Base-by-base conservation (phyloP, 2,329 filamentous ascomycete species). In the Fusarium longipes region DNA sequence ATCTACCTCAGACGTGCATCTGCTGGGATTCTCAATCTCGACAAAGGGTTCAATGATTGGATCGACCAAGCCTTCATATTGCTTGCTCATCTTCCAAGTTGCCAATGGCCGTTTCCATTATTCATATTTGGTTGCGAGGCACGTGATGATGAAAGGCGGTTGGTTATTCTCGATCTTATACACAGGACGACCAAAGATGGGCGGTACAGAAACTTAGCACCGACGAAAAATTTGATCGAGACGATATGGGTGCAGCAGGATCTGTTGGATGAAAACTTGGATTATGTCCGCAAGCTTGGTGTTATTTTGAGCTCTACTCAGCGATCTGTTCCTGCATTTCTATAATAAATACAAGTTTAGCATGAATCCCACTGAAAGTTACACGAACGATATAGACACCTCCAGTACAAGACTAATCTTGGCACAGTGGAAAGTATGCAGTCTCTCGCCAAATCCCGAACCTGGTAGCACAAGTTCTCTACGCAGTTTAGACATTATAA, bases 241-340 rank as follows among this genome's bases (percentile, higher is more conserved):
- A 67, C 70, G 0, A 32, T 77, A 4, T 80, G 78, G 78, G 71
- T 74, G 4, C 78, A 80, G 42, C 70, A 77, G 6, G 78, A 80
- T 44, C 65, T 80, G 1, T 57, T 51, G 3, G 4, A 20, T 2
- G 43, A 35, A 6, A 30, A 50, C 0, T 22, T 58, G 17, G 65
- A 68, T 7, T 70, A 70, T 40, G 32, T 61, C 0, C 14, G 40
- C 0, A 68, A 68, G 12, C 14, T 70, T 10, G 56, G 65, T 2
- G 18, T 57, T 36, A 51, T 68, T 45, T 32, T 70, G n/a, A 70
- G 67, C 36, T 62, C 52, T 1, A 66, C 49, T 8, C 47, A 65
- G 1, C 43, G 25, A 2, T 42, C 58, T 8, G 53, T 67, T 11
- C 64, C 64, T 2, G 58, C 64, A 4, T 57, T 63, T 14, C 32